Conservation (phyloP, 352 stramenopile genomes). For the Phytopythium ostracodes region DNA sequence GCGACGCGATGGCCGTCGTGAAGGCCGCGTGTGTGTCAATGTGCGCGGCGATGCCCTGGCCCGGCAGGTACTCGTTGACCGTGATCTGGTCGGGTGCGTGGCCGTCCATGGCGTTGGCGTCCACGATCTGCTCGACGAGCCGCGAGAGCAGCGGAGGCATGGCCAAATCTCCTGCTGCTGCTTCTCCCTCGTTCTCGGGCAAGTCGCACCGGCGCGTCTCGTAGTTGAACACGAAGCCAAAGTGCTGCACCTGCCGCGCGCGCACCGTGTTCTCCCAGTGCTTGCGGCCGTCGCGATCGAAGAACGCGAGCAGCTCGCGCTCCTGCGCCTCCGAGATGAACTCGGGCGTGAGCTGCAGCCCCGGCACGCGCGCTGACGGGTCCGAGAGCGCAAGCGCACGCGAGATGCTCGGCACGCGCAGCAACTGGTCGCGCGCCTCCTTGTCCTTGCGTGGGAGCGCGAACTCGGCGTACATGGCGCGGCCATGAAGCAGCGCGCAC, state of each 20-base stretch:
- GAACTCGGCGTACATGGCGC: conserved; percentile 75
- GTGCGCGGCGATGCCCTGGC: conserved; percentile 86
- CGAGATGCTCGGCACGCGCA: conserved; percentile 53
- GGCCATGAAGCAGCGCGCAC: conserved; percentile 44
- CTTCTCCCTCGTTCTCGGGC: conserved; percentile 10
- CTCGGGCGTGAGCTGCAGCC: conserved; percentile 52
- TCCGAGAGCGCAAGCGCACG: conserved; percentile 34
- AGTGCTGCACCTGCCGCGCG: conserved; percentile 86
- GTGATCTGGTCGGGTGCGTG: conserved; percentile 73
- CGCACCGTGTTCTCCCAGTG: conserved; percentile 71
- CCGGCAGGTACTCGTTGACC: conserved; percentile 87
- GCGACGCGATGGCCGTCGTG: conserved; percentile 70
- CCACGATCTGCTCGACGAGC: conserved; percentile 51
- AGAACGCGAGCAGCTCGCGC: conserved; percentile 38
- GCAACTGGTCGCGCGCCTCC: conserved; percentile 55
- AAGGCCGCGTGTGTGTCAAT: conserved; percentile 89
- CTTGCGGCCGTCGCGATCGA: conserved; percentile 29
- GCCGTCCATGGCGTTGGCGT: conserved; percentile 48
- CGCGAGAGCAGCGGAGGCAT: conserved; percentile 39
- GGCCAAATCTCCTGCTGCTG: background rate
- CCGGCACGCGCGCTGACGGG: conserved; percentile 44
- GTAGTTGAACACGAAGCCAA: conserved; percentile 87
- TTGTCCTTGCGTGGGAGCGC: conserved; percentile 60
- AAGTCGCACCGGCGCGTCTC: conserved; percentile 70
- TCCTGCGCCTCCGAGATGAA: conserved; percentile 70